A percentile compares a stretch with the other conserved stretches of the same genome.
These are phyloP conservation scores for Papilionanthe hybrid DNA, from an alignment of 116 monocot genomes.

Conservation along the genomic window DNA sequence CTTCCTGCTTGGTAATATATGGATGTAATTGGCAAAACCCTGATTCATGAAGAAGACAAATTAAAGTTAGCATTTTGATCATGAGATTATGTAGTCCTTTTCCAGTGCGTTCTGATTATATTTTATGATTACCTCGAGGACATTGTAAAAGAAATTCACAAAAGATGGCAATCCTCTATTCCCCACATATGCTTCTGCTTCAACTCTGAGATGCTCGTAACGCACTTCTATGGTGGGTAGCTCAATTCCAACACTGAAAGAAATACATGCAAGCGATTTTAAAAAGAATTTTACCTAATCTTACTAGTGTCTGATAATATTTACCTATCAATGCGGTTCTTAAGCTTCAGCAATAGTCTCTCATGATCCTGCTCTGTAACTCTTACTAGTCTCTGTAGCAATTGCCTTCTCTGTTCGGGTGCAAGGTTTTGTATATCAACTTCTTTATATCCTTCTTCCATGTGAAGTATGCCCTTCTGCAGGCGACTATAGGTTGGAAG, in stretches of 20 bases:
- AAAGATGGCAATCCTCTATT: constrained; percentile 62
- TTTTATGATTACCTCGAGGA: constrained; percentile 40
- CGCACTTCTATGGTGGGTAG: constrained; percentile 51
- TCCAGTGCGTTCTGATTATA: background rate
- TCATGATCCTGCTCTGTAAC: constrained; percentile 57
- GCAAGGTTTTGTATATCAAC: constrained; percentile 40
- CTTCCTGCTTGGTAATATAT: constrained; percentile 54
- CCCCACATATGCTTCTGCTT: constrained; percentile 48
- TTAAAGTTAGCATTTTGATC: background rate
- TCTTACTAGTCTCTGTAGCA: constrained; percentile 43
- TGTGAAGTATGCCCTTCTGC: constrained; percentile 44
- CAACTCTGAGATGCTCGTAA: constrained; percentile 32
- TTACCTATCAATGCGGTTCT: constrained; percentile 46
- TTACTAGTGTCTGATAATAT: background rate
- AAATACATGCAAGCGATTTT: background rate
- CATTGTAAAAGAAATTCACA: constrained; percentile 47
- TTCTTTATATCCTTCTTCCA: constrained; percentile 21
- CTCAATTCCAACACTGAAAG: constrained; percentile 36
- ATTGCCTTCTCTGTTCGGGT: constrained; percentile 25
- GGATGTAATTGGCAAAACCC: constrained; percentile 28
- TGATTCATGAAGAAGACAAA: background rate
- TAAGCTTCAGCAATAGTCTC: constrained; percentile 44
- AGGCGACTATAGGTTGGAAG: constrained; percentile 67
- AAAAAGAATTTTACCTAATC: background rate
- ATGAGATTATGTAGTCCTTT: background rate